Evolutionary conservation across 768 basidiomycete genomes (phyloP).

Genomic region (Boletellus emodensis): DNA sequence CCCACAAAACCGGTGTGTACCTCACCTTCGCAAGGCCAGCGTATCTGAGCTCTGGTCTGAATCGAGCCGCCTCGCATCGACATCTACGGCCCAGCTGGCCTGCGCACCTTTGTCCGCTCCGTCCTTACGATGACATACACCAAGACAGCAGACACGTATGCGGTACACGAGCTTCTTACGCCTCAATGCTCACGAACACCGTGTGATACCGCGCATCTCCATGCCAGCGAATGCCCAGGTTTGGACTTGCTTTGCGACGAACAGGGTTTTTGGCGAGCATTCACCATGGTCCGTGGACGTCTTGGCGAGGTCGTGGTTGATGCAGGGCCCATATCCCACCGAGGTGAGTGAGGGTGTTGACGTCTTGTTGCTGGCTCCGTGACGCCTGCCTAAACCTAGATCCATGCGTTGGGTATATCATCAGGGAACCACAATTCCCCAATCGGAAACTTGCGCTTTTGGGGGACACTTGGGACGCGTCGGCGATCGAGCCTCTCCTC

Average conservation of each 20-base stretch:
- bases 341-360: constrained; percentile 45
- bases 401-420: constrained; percentile 75
- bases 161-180: constrained; percentile 74
- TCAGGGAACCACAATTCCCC: constrained; percentile 50
- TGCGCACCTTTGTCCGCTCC: constrained; percentile 70
- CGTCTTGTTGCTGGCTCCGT: background rate
- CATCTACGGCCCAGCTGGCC: constrained; percentile 75
- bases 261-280: constrained; percentile 64
- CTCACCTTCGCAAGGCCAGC: background rate
- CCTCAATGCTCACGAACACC: constrained; percentile 50
- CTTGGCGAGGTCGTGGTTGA: constrained; percentile 52
- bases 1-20: constrained; percentile 12
- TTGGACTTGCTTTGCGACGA: constrained; percentile 49
- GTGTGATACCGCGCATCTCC: constrained; percentile 46
- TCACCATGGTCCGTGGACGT: constrained; percentile 39
- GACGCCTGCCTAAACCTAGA: constrained; percentile 39
- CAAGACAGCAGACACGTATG: constrained; percentile 56
- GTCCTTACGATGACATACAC: constrained; percentile 67
- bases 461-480: constrained; percentile 73
- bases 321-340: constrained; percentile 73
- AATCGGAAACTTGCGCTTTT: constrained; percentile 68
- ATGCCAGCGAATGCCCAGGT: constrained; percentile 63
- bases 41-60: background rate
- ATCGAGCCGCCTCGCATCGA: constrained; percentile 50
- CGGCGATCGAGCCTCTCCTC: constrained; percentile 55